Base-by-base conservation (phyloP, 2,329 filamentous ascomycete genomes). In the Mollisia scopiformis region DNA sequence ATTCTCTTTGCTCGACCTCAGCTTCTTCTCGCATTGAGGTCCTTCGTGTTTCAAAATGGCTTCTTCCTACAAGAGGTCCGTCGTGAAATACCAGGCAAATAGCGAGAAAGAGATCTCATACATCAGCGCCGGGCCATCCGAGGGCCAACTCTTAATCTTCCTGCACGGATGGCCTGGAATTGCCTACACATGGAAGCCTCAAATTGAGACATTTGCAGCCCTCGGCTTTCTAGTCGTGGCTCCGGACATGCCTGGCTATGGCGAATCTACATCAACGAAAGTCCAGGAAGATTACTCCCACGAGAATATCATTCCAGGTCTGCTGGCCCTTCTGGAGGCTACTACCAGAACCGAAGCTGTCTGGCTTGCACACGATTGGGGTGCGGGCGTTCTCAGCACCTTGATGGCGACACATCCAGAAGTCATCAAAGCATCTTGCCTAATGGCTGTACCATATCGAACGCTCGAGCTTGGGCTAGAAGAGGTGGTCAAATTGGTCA, bases 401-500 rank as follows among this genome's bases (percentile, higher is more conserved):
- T 23, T 47, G 43, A 47, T 47, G 43, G 43, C 43, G 43, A 47
- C 43, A 3, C 43, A 47, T 47, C 43, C 43, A 47, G 43, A 47
- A 47, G 43, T 47, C 43, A 28, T 47, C 43, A 47, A 27, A 23
- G 43, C 43, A 16, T 47, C 43, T 3, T 47, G 43, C 28, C 43
- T 47, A 23, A 47, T 47, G 43, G 8, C 49, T 27, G 49, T 58
- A 4, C 56, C 56, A 10, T 58, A 52, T 25, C 47, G 33, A 33
- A 53, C 47, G 6, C 33, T 58, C 19, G 56, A 58, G 33, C 47
- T 53, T 43, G 56, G 56, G 13, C 16, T 53, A 13, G 27, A 53
- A 31, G 27, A 23, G 10, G 19, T 58, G 4, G 6, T 53, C 19
- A 39, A 16, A 13, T n/a, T 27, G 3, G 21, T 53, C 25, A 43